Base-by-base conservation (phyloP, 345 rosid genomes). In the Citrus sinensis region DNA sequence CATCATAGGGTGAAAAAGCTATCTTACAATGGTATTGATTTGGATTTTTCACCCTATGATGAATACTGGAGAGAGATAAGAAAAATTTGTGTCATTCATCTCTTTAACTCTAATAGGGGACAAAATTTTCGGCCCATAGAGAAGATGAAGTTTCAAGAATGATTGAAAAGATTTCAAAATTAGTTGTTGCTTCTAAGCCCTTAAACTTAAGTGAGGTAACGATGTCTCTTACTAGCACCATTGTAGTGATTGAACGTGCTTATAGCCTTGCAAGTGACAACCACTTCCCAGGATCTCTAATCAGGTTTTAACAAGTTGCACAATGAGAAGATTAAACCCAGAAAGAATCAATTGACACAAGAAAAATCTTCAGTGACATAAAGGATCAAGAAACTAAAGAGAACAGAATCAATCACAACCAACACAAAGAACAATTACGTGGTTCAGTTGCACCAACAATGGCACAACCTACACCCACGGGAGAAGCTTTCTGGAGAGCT, bases 41-140 rank as follows among this genome's bases (percentile, higher is more conserved):
- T 92, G 16, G 90, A 69, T 66, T 90, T 86, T 49, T 61, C 88
- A 19, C 91, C 91, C 0, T 84, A 77, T 25, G 49, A 66, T 63
- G 84, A 72, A 13, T 86, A 85, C 39, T 86, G 91, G 90, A 84
- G 83, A 61, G 89, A 88, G 71, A 63, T 85, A 51, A 80, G 86
- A 56, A 89, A 79, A 76, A 46, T 84, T 1, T 83, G 86, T 37
- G 81, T 60, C 1, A 61, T 82, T 42, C 86, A 86, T 58, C 86
- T 90, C 37, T 88, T 89, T 30, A 83, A 71, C 46, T 6, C 80
- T 0, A 86, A 72, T 4, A 69, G 78, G 34, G 88, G 85, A n/a
- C 87, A 81, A 39, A 66, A 77, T 10, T 86, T 82, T 27, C 84
- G 79, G n/a, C 82, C 83, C 9, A 81, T 10, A 73, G 83, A 19